Evolutionary conservation across 768 basidiomycete genomes (phyloP), one percentile per base, ranked within the genome.

Genomic region (Lyophyllum shimeji): DNA sequence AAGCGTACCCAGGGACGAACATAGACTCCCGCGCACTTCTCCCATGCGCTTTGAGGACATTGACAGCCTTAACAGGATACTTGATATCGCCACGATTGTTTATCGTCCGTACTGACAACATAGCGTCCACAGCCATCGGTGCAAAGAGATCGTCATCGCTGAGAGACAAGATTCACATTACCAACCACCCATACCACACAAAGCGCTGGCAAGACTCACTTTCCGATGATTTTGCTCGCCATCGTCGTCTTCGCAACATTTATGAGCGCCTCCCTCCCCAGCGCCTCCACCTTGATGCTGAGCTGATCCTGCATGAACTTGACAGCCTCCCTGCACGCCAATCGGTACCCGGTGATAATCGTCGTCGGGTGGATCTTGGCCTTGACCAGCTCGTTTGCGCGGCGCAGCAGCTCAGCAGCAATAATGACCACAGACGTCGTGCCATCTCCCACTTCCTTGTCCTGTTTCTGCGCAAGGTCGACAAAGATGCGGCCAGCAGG

Each of bases 11-110:
- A 66, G 90, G 90, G 46, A 99, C 90, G 69, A 90, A 95, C 58
- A 97, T 67, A 42, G 95, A 98, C 71, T 99, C 97, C 61, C 95
- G 82, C 21, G 97, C 93, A 69, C 93, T 95, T 74, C 85, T 87
- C 52, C 97, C 97, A 64, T 99, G 97, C 2, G 97, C 97, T 74
- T 99, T 99, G 63, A 99, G 80, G 25, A 98, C 85, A 67, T 99
- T 99, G 60, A 99, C 97, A 4, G 97, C 97, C 74, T 99, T 98
- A 58, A 99, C 97, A 5, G 97, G 97, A 74, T 98, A 99, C 73
- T 98, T 98, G 68, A 90, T 88, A 69, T 99, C 97, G 27, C 97
- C 97, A 50, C 94, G 85, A 60, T 87, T 75, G 70, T 98, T 98
- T 65, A 93, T 85, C 6, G 94, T 95, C 77, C 88, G 95, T 53